These are phyloP conservation scores for Austroboletus niveus DNA, from an alignment of 1,284 basidiomycete genomes.

Conservation along the genomic window DNA sequence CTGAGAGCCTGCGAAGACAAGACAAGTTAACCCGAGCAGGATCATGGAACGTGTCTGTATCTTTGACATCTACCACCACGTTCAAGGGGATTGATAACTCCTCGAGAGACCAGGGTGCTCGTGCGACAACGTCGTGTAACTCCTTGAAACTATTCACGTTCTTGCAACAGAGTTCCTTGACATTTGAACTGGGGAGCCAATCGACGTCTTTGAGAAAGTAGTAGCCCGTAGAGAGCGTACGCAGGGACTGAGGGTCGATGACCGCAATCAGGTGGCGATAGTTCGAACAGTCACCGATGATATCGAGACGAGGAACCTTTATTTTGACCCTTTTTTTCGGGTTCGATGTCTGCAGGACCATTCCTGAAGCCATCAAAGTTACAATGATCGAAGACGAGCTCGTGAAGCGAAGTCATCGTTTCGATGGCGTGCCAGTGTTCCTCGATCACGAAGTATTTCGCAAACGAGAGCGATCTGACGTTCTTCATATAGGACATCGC, in stretches of 20 bases:
- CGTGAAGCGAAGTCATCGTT: slow-evolving; percentile 10
- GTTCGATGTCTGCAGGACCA: background rate
- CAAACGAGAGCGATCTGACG: slow-evolving; percentile 14
- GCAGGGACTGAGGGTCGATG: slow-evolving; percentile 7
- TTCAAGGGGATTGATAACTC: background rate
- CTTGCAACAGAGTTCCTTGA: slow-evolving; percentile 3
- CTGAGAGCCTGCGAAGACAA: background rate
- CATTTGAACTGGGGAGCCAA: slow-evolving; percentile 1
- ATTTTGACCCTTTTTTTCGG: background rate
- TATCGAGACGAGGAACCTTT: background rate
- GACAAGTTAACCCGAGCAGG: background rate
- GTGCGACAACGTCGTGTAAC: background rate
- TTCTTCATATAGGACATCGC: slow-evolving; percentile 19
- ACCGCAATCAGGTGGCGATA: background rate
- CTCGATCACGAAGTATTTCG: background rate
- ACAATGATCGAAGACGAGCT: slow-evolving; percentile 11
- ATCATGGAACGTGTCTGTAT: background rate
- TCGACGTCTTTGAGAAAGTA: rapidly evolving
- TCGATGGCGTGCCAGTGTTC: slow-evolving; percentile 16
- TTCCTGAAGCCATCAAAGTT: background rate
- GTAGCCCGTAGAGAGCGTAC: background rate
- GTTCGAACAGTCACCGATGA: background rate
- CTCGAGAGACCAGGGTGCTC: background rate
- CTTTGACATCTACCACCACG: background rate
- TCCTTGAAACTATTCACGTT: background rate